These are phyloP conservation scores for Corchorus capsularis DNA, from an alignment of 345 rosid species.

Conservation along the genomic window DNA sequence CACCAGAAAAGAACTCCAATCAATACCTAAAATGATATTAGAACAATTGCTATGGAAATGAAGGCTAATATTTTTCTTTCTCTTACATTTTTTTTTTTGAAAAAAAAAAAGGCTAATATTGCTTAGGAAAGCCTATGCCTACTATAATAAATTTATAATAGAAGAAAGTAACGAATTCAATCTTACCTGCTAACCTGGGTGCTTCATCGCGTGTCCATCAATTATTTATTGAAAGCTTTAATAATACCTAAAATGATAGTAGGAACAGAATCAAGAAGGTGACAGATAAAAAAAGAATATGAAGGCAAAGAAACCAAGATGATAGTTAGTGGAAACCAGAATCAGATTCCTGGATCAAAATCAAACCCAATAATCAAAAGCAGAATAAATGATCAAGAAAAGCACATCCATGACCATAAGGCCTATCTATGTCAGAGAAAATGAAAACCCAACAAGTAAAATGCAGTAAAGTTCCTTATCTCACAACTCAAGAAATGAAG, in stretches of 20 bases:
- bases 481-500: background rate
- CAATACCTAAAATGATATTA: too few relatives aligned
- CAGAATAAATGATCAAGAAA: background rate
- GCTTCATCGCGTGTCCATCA: background rate
- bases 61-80: background rate
- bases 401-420: background rate
- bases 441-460: constrained; percentile 7
- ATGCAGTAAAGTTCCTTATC: constrained; percentile 1
- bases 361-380: background rate
- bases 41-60: too few relatives aligned
- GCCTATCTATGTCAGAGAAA: background rate
- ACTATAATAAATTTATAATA: background rate
- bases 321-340: constrained; percentile 23
- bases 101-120: background rate
- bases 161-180: constrained; percentile 3
- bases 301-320: constrained; percentile 1
- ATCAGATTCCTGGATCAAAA: constrained; percentile 28
- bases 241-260: background rate
- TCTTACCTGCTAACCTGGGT: background rate
- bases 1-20: background rate
- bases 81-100: too few relatives aligned
- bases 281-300: background rate
- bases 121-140: background rate
- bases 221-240: background rate
- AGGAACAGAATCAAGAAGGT: background rate